These are phyloP conservation scores for Colletotrichum limetticola DNA, from an alignment of 2,329 filamentous ascomycete species.

Conservation along the genomic window DNA sequence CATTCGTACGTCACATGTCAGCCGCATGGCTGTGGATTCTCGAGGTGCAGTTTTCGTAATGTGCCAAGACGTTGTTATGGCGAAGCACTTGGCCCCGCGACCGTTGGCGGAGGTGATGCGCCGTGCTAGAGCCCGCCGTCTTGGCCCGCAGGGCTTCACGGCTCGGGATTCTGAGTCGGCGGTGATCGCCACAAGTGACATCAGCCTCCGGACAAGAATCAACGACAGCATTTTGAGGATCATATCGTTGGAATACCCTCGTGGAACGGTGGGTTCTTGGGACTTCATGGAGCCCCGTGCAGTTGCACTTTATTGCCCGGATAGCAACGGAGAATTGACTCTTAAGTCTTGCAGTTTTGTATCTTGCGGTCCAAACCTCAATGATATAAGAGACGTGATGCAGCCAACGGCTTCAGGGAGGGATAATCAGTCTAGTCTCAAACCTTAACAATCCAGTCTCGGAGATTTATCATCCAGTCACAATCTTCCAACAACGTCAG, in stretches of 20 bases:
- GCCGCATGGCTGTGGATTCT: neutral
- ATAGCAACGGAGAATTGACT: neutral
- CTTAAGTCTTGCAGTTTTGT: neutral
- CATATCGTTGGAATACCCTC: neutral
- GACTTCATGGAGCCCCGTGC: neutral
- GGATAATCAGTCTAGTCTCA: neutral
- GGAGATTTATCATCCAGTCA: neutral
- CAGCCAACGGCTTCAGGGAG: neutral
- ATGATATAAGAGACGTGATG: neutral
- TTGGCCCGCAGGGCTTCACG: neutral
- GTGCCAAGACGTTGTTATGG: neutral
- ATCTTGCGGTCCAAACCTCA: neutral
- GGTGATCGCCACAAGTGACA: neutral
- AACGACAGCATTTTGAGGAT: neutral
- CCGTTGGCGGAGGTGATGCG: neutral
- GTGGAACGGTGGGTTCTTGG: neutral
- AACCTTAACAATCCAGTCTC: neutral
- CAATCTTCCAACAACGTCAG: neutral
- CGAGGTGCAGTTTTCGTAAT: neutral
- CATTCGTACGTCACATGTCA: neutral
- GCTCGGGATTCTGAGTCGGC: neutral
- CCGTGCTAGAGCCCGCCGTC: neutral
- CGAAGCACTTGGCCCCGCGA: neutral
- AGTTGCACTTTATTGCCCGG: neutral
- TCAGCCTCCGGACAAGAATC: neutral